Evolutionary conservation across 257 asterid species (phyloP).

Genomic region (Plantago ovata): DNA sequence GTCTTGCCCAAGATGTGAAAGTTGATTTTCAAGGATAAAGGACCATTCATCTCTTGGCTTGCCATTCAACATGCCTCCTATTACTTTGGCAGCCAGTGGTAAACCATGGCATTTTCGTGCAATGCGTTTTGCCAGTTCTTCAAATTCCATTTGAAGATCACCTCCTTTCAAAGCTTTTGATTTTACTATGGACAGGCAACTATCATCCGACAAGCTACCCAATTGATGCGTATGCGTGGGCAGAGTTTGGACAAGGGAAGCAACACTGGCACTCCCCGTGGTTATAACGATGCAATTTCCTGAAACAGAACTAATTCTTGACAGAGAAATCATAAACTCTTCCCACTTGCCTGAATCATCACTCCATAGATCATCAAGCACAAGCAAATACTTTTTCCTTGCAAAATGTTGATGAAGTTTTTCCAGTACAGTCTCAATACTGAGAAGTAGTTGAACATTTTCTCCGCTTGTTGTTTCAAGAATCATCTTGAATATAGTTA

Average conservation of each 20-base stretch:
- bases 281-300: conserved; percentile 21
- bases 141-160: conserved; percentile 9
- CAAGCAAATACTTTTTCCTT: conserved; percentile 14
- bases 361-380: conserved; percentile 29
- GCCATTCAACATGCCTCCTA: conserved; percentile 24
- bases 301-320: neutral
- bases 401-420: conserved; percentile 7
- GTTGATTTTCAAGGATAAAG: neutral
- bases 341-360: conserved; percentile 18
- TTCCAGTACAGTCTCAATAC: neutral
- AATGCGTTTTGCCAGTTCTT: conserved; percentile 15
- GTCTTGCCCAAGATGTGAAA: conserved; percentile 4
- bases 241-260: conserved; percentile 16
- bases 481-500: conserved; percentile 14
- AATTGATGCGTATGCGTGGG: neutral
- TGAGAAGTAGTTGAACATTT: neutral
- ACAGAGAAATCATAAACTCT: conserved; percentile 8
- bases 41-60: conserved; percentile 21
- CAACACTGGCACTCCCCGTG: conserved; percentile 20
- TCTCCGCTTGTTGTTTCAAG: neutral
- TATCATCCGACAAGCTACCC: conserved; percentile 13
- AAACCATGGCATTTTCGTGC: conserved; percentile 30
- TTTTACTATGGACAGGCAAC: conserved; percentile 24
- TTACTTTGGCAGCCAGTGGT: conserved; percentile 28
- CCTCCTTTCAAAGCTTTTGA: conserved; percentile 18